phyloP scores from a whole-genome alignment of 2,329 filamentous ascomycete genomes.

The Chrysoporthe austroafricana region DNA sequence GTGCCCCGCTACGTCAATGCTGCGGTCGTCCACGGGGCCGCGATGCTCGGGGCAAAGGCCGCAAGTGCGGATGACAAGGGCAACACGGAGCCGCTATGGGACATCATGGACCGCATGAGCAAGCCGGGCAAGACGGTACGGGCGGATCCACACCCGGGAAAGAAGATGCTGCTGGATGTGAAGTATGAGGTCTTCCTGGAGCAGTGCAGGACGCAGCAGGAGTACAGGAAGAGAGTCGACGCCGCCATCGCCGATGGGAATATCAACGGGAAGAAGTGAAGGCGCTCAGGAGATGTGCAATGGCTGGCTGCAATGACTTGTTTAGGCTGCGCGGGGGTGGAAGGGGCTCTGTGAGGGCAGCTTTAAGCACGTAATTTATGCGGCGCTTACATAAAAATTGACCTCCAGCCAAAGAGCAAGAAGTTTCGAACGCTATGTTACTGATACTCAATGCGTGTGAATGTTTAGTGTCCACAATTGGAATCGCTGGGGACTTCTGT shows the following conservation, averaged over 20 bases:
- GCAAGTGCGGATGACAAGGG: slow-evolving; percentile 78
- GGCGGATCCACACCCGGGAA: slow-evolving; percentile 70
- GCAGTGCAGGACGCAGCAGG: slow-evolving; percentile 83
- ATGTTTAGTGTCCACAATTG: too few species aligned
- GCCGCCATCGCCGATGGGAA: slow-evolving; percentile 47
- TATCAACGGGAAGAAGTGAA: slow-evolving; percentile 34
- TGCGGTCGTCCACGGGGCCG: slow-evolving; percentile 95
- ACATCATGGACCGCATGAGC: slow-evolving; percentile 97
- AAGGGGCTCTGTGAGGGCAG: too few species aligned
- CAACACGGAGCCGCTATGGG: slow-evolving; percentile 86
- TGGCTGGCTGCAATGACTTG: too few species aligned
- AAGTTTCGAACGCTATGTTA: too few species aligned
- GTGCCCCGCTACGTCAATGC: slow-evolving; percentile 94
- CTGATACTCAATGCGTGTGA: too few species aligned
- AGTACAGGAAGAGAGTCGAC: slow-evolving; percentile 80
- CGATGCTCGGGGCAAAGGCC: slow-evolving; percentile 98
- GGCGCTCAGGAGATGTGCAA: background rate
- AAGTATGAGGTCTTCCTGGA: slow-evolving; percentile 98
- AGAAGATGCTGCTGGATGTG: slow-evolving; percentile 79
- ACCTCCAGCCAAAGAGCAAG: too few species aligned
- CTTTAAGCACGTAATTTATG: too few species aligned
- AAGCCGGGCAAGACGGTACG: slow-evolving; percentile 86
- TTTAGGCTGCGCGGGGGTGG: too few species aligned
- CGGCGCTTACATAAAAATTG: too few species aligned
- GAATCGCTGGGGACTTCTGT: background rate